Percentiles rank a stretch among this genome's conserved stretches.
These are phyloP conservation scores for Aspergillus ustus DNA, from an alignment of 2,329 filamentous ascomycete genomes.

Conservation along the genomic window DNA sequence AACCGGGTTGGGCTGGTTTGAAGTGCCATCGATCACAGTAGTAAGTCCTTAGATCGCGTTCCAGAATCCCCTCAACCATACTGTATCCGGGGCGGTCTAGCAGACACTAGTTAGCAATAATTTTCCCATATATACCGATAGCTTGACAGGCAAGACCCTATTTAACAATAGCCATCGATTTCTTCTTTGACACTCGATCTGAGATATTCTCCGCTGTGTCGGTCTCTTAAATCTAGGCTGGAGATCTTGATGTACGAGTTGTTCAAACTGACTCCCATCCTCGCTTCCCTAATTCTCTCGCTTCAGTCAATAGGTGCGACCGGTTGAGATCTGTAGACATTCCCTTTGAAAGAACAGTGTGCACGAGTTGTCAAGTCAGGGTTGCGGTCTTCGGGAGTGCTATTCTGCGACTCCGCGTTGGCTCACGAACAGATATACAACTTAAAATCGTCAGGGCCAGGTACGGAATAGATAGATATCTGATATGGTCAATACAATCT, in stretches of 20 bases:
- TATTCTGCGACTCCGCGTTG: neutral
- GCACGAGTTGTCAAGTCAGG: neutral
- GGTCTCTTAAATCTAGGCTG: neutral
- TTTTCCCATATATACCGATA: neutral
- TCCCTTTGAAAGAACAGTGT: neutral
- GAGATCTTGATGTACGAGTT: neutral
- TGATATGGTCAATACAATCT: too few species aligned
- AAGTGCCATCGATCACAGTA: neutral
- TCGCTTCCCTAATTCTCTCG: neutral
- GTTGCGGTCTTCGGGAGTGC: neutral
- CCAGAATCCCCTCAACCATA: neutral
- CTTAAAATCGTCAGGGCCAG: neutral
- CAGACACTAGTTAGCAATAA: conserved; percentile 2
- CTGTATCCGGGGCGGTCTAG: neutral
- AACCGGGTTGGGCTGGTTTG: neutral
- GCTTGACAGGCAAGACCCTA: neutral
- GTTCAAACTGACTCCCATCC: neutral
- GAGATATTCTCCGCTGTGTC: neutral
- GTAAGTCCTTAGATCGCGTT: neutral
- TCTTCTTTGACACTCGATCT: neutral
- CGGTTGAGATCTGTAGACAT: neutral
- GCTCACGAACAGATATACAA: neutral
- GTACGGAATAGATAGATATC: too few species aligned
- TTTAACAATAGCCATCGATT: neutral
- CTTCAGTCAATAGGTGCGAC: neutral